Conservation (phyloP, 2,329 filamentous ascomycete species). For the Daldinia eschscholtzii region DNA sequence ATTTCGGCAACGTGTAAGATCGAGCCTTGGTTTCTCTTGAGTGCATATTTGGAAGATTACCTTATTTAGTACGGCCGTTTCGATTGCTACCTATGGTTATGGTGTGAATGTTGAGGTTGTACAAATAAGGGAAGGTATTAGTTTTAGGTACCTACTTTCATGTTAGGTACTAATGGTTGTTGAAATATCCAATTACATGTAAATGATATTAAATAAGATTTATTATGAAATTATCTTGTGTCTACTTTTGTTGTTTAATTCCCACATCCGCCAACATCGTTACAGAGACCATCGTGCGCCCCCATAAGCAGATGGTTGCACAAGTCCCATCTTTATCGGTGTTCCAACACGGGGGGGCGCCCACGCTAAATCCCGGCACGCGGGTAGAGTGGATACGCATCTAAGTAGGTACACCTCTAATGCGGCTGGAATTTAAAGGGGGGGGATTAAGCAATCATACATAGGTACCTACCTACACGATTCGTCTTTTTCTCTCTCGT, state of each 20-base stretch:
- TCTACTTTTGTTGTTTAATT: no score
- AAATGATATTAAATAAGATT: background rate
- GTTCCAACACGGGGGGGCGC: background rate
- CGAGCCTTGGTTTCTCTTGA: background rate
- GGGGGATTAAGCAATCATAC: background rate
- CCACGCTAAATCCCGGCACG: slow-evolving; percentile 1
- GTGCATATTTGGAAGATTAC: background rate
- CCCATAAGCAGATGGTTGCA: background rate
- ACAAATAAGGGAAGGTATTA: background rate
- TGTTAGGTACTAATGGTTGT: no score
- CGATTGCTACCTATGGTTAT: background rate
- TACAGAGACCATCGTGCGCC: no score
- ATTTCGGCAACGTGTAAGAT: slow-evolving; percentile 12
- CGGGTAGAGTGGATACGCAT: background rate
- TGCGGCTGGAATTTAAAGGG: background rate
- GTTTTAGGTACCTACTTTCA: no score
- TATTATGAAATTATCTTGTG: background rate
- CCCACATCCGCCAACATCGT: no score
- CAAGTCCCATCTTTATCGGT: slow-evolving; percentile 1
- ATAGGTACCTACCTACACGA: no score
- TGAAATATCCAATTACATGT: background rate
- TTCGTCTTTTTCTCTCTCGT: background rate
- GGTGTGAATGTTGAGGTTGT: background rate
- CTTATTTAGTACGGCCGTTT: background rate
- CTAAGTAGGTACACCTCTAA: background rate